phyloP scores from a whole-genome alignment of 441 rosid genomes.

The Capsella rubella region DNA sequence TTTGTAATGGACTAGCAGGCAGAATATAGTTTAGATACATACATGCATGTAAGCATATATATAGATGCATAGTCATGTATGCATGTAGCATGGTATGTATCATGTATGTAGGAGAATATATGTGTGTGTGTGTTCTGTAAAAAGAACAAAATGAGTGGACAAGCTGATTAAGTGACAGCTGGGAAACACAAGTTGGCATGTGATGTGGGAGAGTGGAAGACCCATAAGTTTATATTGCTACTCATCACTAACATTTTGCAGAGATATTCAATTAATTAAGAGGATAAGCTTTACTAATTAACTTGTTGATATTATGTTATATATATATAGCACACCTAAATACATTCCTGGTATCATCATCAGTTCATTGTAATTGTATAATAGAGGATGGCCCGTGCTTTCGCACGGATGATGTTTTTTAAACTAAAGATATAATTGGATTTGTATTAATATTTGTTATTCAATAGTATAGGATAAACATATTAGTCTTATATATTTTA shows the following conservation, averaged over 20 bases:
- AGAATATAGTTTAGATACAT: not conserved
- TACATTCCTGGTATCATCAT: not conserved
- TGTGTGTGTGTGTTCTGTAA: conserved; percentile 30
- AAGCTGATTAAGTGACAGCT: conserved; percentile 41
- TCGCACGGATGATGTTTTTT: too few species aligned
- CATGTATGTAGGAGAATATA: conserved; percentile 12
- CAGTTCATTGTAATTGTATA: too few species aligned
- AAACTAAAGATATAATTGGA: too few species aligned
- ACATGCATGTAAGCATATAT: not conserved
- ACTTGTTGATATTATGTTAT: not conserved
- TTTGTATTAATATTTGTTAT: too few species aligned
- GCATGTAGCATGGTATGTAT: conserved; percentile 22
- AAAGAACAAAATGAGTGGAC: conserved; percentile 41
- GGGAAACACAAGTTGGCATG: conserved; percentile 42
- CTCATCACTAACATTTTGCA: conserved; percentile 11
- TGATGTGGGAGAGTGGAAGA: conserved; percentile 40
- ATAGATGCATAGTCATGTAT: conserved; percentile 19
- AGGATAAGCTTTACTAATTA: not conserved
- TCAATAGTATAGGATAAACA: too few species aligned
- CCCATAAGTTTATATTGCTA: conserved; percentile 18
- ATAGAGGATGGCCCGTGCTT: too few species aligned
- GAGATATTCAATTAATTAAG: not conserved
- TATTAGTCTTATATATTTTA: too few species aligned
- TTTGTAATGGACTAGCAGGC: not conserved
- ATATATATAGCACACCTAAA: not conserved